These are phyloP conservation scores for Lactifluus pinguis DNA, from an alignment of 768 basidiomycete genomes.

Conservation along the genomic window DNA sequence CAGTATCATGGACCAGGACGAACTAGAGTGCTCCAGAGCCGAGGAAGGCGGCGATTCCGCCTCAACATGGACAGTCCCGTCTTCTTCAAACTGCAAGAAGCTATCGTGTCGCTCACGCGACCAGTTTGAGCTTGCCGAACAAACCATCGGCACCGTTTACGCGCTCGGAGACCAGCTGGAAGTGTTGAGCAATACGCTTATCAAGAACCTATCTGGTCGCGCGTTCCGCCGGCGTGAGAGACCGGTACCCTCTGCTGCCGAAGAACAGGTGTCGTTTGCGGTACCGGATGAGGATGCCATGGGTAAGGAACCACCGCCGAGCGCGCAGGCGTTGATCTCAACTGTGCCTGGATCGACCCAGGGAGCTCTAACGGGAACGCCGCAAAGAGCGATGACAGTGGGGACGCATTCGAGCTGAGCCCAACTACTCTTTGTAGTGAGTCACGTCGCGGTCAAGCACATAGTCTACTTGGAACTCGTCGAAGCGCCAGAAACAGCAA, in stretches of 20 bases:
- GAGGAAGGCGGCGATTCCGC: constrained; percentile 42
- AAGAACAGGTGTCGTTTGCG: background rate
- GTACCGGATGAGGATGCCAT: constrained; percentile 41
- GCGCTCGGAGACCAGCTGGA: constrained; percentile 92
- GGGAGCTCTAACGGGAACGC: background rate
- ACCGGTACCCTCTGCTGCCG: constrained; percentile 22
- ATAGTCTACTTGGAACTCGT: constrained; percentile 93
- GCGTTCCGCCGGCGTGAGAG: constrained; percentile 41
- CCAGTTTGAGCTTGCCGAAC: constrained; percentile 96
- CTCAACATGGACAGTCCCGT: constrained; percentile 83
- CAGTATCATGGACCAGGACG: constrained; percentile 25
- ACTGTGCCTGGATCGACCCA: constrained; percentile 13
- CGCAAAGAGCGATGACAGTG: no score
- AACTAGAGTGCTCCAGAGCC: constrained; percentile 25
- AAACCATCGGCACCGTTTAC: constrained; percentile 94
- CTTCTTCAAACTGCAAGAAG: constrained; percentile 84
- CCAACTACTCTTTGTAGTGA: constrained; percentile 94
- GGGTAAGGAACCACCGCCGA: constrained; percentile 44
- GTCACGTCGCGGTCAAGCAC: constrained; percentile 96
- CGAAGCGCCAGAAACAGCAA: constrained; percentile 88
- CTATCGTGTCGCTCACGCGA: constrained; percentile 76
- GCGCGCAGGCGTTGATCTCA: constrained; percentile 10
- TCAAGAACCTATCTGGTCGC: constrained; percentile 69
- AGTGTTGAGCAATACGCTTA: constrained; percentile 64
- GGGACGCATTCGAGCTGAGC: constrained; percentile 80